Evolutionary conservation across 2,329 filamentous ascomycete species (phyloP).

Genomic region (Onygenales sp.): DNA sequence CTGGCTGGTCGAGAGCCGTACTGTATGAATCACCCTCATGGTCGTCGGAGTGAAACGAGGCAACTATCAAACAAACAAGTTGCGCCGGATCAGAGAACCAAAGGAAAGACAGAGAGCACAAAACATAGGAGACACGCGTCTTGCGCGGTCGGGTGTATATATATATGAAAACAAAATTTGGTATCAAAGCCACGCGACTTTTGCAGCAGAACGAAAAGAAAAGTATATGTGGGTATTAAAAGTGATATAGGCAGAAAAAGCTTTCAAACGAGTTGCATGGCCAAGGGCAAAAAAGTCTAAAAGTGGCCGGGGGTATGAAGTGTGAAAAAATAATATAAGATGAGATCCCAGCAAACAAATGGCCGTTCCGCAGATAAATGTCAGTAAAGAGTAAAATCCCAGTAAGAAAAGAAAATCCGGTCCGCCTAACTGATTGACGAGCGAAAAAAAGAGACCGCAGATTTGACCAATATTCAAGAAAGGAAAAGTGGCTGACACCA

Average conservation of each 20-base stretch:
- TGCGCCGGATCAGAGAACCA: not conserved
- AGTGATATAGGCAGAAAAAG: not conserved
- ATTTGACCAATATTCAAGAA: not conserved
- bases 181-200: not conserved
- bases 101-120: constrained; percentile 3
- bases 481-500: not conserved
- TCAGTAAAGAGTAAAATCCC: constrained; percentile 7
- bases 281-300: constrained; percentile 11
- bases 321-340: constrained; percentile 8
- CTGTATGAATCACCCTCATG: not conserved
- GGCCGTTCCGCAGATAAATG: not conserved
- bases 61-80: not conserved
- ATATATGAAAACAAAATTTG: constrained; percentile 12
- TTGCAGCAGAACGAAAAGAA: not conserved
- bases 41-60: not conserved
- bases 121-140: constrained; percentile 1
- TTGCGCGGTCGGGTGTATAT: constrained; percentile 1
- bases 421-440: not conserved
- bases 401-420: constrained; percentile 7
- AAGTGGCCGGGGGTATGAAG: constrained; percentile 12
- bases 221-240: constrained; percentile 3
- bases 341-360: constrained; percentile 2
- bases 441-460: constrained; percentile 2
- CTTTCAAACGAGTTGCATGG: constrained; percentile 7
- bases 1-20: not conserved